Percentiles rank a stretch among this genome's conserved stretches.
phyloP scores from a whole-genome alignment of 2,329 filamentous ascomycete genomes.

The Pseudogymnoascus pannorum region DNA sequence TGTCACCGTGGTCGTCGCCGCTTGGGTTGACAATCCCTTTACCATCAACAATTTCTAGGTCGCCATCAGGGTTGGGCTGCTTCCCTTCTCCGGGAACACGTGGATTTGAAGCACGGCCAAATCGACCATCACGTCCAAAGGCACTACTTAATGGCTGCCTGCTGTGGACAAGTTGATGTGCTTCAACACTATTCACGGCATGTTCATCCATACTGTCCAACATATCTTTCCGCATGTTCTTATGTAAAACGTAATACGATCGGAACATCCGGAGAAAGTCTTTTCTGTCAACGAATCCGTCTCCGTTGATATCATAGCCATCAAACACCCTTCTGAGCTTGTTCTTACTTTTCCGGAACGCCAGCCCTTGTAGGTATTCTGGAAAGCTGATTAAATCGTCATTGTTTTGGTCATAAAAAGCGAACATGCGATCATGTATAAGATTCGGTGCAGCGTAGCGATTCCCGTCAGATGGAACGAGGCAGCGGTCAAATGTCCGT shows the following conservation, averaged over 20 bases:
- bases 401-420: conserved; percentile 87
- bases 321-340: conserved; percentile 70
- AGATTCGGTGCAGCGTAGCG: conserved; percentile 75
- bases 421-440: conserved; percentile 93
- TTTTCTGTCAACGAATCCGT: conserved; percentile 76
- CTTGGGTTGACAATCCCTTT: conserved; percentile 53
- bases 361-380: conserved; percentile 80
- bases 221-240: conserved; percentile 81
- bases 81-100: conserved; percentile 55
- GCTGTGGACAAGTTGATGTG: conserved; percentile 67
- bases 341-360: conserved; percentile 60
- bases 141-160: conserved; percentile 68
- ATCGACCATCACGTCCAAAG: conserved; percentile 65
- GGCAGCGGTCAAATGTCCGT: conserved; percentile 84
- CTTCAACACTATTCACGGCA: conserved; percentile 65
- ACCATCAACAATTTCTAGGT: conserved; percentile 55
- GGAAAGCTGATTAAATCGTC: conserved; percentile 87
- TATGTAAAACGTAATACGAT: conserved; percentile 85
- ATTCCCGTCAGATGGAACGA: conserved; percentile 77
- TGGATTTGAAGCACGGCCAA: conserved; percentile 56
- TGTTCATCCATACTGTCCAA: conserved; percentile 72
- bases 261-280: conserved; percentile 90
- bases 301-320: conserved; percentile 83
- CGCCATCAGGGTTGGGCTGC: conserved; percentile 52
- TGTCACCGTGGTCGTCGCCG: conserved; percentile 40